phyloP scores from a whole-genome alignment of 1,284 basidiomycete species.

The Fomes fomentarius region DNA sequence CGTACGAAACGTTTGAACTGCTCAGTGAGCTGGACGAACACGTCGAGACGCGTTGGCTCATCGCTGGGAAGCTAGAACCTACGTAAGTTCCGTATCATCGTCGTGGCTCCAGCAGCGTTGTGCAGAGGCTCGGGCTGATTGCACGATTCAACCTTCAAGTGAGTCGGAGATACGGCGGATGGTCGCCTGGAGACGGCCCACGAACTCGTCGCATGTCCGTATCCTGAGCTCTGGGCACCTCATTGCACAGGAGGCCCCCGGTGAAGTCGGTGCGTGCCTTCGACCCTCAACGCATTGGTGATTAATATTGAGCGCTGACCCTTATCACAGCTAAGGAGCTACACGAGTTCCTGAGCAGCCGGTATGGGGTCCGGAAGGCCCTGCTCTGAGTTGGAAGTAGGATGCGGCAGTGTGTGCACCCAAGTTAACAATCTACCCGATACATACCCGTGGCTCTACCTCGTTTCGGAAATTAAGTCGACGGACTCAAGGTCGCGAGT shows the following conservation, averaged over 20 bases:
- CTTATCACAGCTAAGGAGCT: conserved; percentile 26
- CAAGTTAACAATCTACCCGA: too few relatives aligned
- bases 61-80: conserved; percentile 41
- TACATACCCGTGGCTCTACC: too few relatives aligned
- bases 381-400: conserved; percentile 1
- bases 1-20: conserved; percentile 51
- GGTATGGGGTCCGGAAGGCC: conserved; percentile 12
- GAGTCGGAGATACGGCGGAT: conserved; percentile 45
- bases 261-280: conserved; percentile 27
- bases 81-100: conserved; percentile 23
- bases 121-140: background rate
- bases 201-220: conserved; percentile 61
- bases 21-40: conserved; percentile 46
- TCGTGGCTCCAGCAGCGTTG: background rate
- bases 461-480: too few relatives aligned
- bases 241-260: conserved; percentile 33
- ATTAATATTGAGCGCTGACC: background rate
- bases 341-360: conserved; percentile 20
- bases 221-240: conserved; percentile 62
- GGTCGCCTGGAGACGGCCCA: conserved; percentile 62
- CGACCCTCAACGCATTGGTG: too few relatives aligned
- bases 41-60: conserved; percentile 57
- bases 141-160: conserved; percentile 3
- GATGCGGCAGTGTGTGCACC: too few relatives aligned
- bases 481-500: too few relatives aligned